Percentiles rank a stretch among this genome's conserved stretches.
Conservation (phyloP, 140 eudicot species). For the Bidens hawaiensis region DNA sequence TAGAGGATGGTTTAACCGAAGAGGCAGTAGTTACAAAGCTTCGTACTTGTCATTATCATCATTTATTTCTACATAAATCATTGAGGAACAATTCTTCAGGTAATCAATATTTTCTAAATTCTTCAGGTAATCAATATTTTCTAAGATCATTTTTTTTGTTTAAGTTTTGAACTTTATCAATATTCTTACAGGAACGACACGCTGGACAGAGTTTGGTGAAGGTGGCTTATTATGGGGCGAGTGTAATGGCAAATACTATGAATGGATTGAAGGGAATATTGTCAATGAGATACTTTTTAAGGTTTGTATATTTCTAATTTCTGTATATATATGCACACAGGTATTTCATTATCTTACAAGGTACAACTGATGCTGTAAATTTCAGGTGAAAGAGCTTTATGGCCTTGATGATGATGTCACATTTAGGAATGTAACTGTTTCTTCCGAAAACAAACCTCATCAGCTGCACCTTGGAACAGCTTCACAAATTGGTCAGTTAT, state of each 20-base stretch:
- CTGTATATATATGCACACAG: background rate
- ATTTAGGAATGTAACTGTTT: conserved; percentile 57
- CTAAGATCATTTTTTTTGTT: no score
- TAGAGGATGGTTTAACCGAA: conserved; percentile 85
- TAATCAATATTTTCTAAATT: conserved; percentile 21
- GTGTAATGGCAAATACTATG: conserved; percentile 73
- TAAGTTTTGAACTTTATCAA: no score
- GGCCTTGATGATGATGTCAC: conserved; percentile 78
- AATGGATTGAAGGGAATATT: conserved; percentile 84
- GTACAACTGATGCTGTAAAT: conserved; percentile 8
- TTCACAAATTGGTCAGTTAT: conserved; percentile 81
- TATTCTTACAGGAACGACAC: conserved; percentile 62
- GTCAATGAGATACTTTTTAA: conserved; percentile 52
- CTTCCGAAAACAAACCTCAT: conserved; percentile 86
- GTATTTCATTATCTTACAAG: conserved; percentile 14
- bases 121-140: no score
- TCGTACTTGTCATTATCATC: conserved; percentile 89
- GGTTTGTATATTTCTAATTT: conserved; percentile 37
- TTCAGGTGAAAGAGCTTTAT: conserved; percentile 88
- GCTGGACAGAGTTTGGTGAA: conserved; percentile 97
- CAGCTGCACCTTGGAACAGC: conserved; percentile 92
- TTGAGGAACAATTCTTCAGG: conserved; percentile 84
- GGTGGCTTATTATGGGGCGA: conserved; percentile 98
- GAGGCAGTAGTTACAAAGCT: conserved; percentile 94
- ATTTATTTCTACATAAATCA: conserved; percentile 80